Percentiles rank a stretch among this genome's conserved stretches.
Evolutionary conservation across 306 rosid species (phyloP).

Genomic region (Inga leiocalycina): DNA sequence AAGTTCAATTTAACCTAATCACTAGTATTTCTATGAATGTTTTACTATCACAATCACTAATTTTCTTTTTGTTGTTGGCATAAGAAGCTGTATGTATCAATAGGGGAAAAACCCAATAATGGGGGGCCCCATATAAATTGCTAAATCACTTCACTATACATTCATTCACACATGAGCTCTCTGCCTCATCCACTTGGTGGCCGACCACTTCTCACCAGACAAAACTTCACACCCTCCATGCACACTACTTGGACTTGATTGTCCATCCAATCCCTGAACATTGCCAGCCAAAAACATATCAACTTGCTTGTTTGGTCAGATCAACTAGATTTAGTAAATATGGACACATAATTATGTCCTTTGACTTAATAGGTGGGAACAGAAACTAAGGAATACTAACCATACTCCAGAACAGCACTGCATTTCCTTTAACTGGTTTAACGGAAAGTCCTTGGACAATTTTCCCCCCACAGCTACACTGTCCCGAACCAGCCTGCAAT

Average conservation of each 20-base stretch:
- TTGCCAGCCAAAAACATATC: slow-evolving; percentile 11
- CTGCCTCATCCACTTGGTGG: slow-evolving; percentile 64
- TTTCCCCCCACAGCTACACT: slow-evolving; percentile 92
- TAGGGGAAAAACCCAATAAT: slow-evolving; percentile 5
- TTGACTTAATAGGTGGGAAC: background rate
- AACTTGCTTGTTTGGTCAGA: background rate
- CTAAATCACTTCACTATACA: background rate
- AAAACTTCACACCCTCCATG: slow-evolving; percentile 58
- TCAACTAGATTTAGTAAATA: background rate
- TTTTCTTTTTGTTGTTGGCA: background rate
- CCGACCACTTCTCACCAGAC: slow-evolving; percentile 61
- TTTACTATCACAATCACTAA: slow-evolving; percentile 4
- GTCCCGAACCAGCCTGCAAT: slow-evolving; percentile 86
- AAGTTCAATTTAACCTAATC: background rate
- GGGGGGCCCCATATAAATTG: background rate
- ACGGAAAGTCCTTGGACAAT: slow-evolving; percentile 68
- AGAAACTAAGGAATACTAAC: slow-evolving; percentile 53
- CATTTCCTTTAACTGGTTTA: slow-evolving; percentile 85
- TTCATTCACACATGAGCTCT: slow-evolving; percentile 16
- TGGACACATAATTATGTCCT: background rate
- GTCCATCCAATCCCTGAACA: slow-evolving; percentile 53
- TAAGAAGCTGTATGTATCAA: slow-evolving; percentile 1
- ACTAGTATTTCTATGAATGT: background rate
- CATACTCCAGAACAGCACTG: slow-evolving; percentile 99
- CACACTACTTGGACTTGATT: slow-evolving; percentile 51